Evolutionary conservation across 805 yeast species (phyloP).

Genomic region (Barnettozyma vustinii): DNA sequence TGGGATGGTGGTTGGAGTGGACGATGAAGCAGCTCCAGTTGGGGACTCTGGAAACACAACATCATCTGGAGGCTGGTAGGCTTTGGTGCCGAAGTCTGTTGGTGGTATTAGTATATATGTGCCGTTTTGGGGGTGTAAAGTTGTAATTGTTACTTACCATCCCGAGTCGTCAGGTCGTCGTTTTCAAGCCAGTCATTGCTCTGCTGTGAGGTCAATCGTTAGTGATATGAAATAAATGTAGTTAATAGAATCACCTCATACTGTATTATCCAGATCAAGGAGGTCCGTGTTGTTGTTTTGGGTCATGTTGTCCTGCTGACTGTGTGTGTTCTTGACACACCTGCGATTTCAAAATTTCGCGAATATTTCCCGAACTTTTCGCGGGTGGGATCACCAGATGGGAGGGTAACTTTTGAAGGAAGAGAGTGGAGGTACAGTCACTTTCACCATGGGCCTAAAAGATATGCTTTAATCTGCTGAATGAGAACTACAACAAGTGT

Average conservation of each 20-base stretch:
- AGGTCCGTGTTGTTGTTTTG: constrained; percentile 6
- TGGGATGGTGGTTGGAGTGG: not conserved
- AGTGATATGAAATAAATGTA: not conserved
- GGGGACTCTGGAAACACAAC: constrained; percentile 11
- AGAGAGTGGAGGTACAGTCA: no score
- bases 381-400: no score
- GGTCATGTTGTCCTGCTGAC: not conserved
- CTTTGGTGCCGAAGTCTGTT: constrained; percentile 23
- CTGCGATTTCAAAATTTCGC: not conserved
- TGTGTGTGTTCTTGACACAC: not conserved
- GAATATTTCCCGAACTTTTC: not conserved
- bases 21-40: constrained; percentile 1
- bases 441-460: no score
- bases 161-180: constrained; percentile 18
- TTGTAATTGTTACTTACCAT: constrained; percentile 7
- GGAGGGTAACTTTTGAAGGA: not conserved
- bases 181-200: constrained; percentile 21
- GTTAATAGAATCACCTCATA: not conserved
- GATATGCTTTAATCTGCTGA: not conserved
- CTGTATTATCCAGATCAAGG: constrained; percentile 9
- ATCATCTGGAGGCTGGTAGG: constrained; percentile 31
- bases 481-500: not conserved
- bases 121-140: not conserved
- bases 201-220: constrained; percentile 3
- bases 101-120: not conserved